Base-by-base conservation (phyloP, 495 filamentous ascomycete genomes). In the Barbatosphaeria neglecta region DNA sequence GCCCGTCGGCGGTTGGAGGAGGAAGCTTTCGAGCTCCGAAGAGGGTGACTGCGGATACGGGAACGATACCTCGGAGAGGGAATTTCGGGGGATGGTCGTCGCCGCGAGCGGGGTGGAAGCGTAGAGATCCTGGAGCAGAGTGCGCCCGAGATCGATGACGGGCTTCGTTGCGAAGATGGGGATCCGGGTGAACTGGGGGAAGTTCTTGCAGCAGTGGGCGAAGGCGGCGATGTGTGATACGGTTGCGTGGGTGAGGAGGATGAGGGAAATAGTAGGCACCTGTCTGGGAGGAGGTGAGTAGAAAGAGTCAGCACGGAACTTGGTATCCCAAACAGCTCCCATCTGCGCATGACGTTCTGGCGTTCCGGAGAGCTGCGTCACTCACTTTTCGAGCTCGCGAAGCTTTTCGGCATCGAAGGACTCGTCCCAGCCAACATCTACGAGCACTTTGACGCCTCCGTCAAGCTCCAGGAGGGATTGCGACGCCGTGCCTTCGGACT, bases 341-440 rank as follows among this genome's bases (percentile, higher is more conserved):
- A n/a, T n/a, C n/a, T n/a, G n/a, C n/a, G n/a, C n/a, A n/a, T n/a
- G n/a, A n/a, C n/a, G n/a, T n/a, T n/a, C n/a, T n/a, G n/a, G n/a
- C n/a, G n/a, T n/a, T n/a, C 40, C 9, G 11, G n/a, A 28, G 8
- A 28, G 24, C 0, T 18, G 41, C n/a, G 2, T 1, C 33, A 66
- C 80, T 57, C 73, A 93, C 87, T 86, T 90, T 65, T 96, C 92
- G 47, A 99, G 70, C 65, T 87, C 85, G 52, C 78, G 80, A 25
- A 98, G 73, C 68, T 87, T 82, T 46, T 73, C 73, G 16, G 77
- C 75, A 57, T 93, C 84, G 57, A 99, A 96, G 16, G 75, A 71
- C 59, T 90, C 85, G 58, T 97, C 89, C 92, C 92, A 99, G 47
- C 92, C 92, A 27, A 95, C 87, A 59, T 95, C 90, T 13, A 97